Evolutionary conservation across 2,329 filamentous ascomycete genomes (phyloP).

Genomic region (Venturia aucupariae): DNA sequence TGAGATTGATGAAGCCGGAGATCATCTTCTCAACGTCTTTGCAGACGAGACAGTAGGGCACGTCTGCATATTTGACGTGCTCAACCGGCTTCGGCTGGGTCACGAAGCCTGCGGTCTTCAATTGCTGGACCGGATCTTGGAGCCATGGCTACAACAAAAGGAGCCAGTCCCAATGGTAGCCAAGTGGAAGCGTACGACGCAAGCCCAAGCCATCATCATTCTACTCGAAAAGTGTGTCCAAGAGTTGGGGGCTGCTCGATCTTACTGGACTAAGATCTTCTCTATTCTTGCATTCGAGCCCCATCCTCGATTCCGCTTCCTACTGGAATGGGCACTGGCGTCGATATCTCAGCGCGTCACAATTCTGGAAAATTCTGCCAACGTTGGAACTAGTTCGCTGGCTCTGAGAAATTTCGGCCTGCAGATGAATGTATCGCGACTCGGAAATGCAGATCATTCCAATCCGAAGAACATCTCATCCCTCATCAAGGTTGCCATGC

Average conservation of each 20-base stretch:
- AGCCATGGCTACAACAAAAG: slow-evolving; percentile 37
- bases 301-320: slow-evolving; percentile 37
- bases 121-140: slow-evolving; percentile 22
- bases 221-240: slow-evolving; percentile 26
- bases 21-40: slow-evolving; percentile 35
- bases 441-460: slow-evolving; percentile 33
- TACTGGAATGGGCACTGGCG: slow-evolving; percentile 41
- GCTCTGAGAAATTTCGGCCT: slow-evolving; percentile 22
- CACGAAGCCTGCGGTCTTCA: neutral
- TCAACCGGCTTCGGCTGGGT: slow-evolving; percentile 28
- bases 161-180: slow-evolving; percentile 34
- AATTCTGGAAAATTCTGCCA: slow-evolving; percentile 19
- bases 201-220: slow-evolving; percentile 38
- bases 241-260: slow-evolving; percentile 15
- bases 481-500: slow-evolving; percentile 38
- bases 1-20: slow-evolving; percentile 19
- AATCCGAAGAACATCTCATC: slow-evolving; percentile 40
- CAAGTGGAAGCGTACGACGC: slow-evolving; percentile 40
- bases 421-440: slow-evolving; percentile 17
- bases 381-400: neutral
- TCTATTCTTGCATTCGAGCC: slow-evolving; percentile 36
- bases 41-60: slow-evolving; percentile 35
- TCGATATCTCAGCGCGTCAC: slow-evolving; percentile 27
- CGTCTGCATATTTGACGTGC: slow-evolving; percentile 36
- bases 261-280: slow-evolving; percentile 25